A percentile compares a stretch with the other conserved stretches of the same genome.
phyloP scores from a whole-genome alignment of 2,329 filamentous ascomycete species.

The Aspergillus cejpii region DNA sequence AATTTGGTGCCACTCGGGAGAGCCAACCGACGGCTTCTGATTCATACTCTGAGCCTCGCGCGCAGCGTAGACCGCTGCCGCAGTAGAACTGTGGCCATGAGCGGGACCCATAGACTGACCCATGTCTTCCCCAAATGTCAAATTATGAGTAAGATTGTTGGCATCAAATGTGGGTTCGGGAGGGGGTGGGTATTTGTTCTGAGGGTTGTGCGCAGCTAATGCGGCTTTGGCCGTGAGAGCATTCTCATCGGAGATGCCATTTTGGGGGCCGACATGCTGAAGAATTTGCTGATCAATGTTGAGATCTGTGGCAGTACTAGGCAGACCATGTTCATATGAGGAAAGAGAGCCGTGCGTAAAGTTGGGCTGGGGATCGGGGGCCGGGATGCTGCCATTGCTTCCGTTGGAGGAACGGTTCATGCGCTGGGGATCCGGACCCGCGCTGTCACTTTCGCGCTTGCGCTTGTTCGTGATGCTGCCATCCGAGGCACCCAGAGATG shows the following conservation, averaged over 20 bases:
- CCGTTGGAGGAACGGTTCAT: slow-evolving; percentile 38
- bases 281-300: slow-evolving; percentile 44
- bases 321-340: slow-evolving; percentile 38
- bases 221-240: slow-evolving; percentile 44
- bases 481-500: slow-evolving; percentile 33
- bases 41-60: slow-evolving; percentile 48
- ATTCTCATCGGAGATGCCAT: slow-evolving; percentile 46
- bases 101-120: slow-evolving; percentile 33
- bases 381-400: slow-evolving; percentile 36
- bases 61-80: slow-evolving; percentile 51
- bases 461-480: slow-evolving; percentile 32
- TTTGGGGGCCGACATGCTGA: slow-evolving; percentile 48
- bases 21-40: slow-evolving; percentile 82
- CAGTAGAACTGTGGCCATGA: slow-evolving; percentile 49
- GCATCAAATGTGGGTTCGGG: slow-evolving; percentile 36
- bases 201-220: slow-evolving; percentile 40
- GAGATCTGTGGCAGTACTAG: slow-evolving; percentile 32
- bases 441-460: slow-evolving; percentile 38
- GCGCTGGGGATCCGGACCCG: slow-evolving; percentile 37
- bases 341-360: slow-evolving; percentile 31
- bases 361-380: slow-evolving; percentile 27
- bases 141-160: slow-evolving; percentile 31
- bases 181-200: slow-evolving; percentile 42
- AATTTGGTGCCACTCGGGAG: slow-evolving; percentile 96
- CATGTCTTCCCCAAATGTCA: slow-evolving; percentile 39